phyloP scores from a whole-genome alignment of 306 rosid genomes.

The Canavalia ensiformis region DNA sequence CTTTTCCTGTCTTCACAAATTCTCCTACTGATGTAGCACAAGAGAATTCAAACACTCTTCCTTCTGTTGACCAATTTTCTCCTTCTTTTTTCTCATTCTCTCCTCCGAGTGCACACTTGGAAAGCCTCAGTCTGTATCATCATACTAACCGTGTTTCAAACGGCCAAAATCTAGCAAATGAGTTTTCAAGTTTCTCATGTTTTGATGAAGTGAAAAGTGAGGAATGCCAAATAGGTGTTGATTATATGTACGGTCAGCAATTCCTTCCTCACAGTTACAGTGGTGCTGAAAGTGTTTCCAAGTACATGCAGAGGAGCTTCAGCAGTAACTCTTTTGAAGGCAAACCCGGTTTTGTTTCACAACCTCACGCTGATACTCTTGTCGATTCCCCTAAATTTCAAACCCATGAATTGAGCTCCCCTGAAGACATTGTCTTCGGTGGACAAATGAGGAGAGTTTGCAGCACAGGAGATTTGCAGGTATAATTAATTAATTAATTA shows the following conservation, averaged over 20 bases:
- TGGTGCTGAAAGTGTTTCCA: conserved; percentile 60
- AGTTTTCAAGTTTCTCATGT: conserved; percentile 51
- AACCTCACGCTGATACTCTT: conserved; percentile 53
- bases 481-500: neutral
- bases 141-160: conserved; percentile 32
- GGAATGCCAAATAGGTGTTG: conserved; percentile 59
- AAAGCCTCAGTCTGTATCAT: conserved; percentile 55
- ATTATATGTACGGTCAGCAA: conserved; percentile 45
- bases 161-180: conserved; percentile 38
- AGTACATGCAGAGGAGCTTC: conserved; percentile 74
- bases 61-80: conserved; percentile 55
- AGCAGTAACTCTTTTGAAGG: conserved; percentile 73
- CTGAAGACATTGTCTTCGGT: conserved; percentile 54
- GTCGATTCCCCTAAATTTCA: conserved; percentile 62
- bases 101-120: conserved; percentile 63
- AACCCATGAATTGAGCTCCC: conserved; percentile 54
- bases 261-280: conserved; percentile 64
- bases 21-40: conserved; percentile 60
- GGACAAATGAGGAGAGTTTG: conserved; percentile 79
- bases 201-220: conserved; percentile 72
- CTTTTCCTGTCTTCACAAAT: conserved; percentile 54
- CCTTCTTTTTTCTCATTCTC: conserved; percentile 60
- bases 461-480: conserved; percentile 96
- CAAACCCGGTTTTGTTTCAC: conserved; percentile 58
- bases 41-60: conserved; percentile 48